Base-by-base conservation (phyloP, 257 asterid species). In the Solanum okadae region DNA sequence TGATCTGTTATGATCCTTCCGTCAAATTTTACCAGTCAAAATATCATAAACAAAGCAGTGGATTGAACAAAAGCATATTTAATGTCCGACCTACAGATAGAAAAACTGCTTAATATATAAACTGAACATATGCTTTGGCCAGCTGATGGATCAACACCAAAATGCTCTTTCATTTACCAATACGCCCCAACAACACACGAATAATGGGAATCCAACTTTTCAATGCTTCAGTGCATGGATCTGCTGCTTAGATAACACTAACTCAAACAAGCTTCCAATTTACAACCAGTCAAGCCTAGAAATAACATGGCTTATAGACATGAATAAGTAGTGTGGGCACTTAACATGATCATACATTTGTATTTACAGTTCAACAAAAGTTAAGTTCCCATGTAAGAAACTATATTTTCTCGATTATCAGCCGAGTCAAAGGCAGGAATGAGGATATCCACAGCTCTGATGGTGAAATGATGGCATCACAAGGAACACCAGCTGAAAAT, bases 301-400 rank as follows among this genome's bases (percentile, higher is more conserved):
- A 82, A 87, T 88, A 87, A 83, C 86, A 86, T 11, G 37, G 89
- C 81, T 91, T 86, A 87, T 44, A 59, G 31, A 78, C 83, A 87
- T 78, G 84, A 40, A 77, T n/a, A 77, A n/a, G 84, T 38, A 77
- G 61, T 77, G 61, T n/a, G 86, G 86, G 93, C 92, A 87, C 88
- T 70, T 89, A 91, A 93, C 90, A 88, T 92, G 90, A 90, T 90
- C 82, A 81, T 86, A 88, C 91, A 91, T 91, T 40, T 77, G 93
- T 90, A 93, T 95, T 89, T 91, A 95, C 95, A 94, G 91, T 91
- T 91, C 91, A 89, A 89, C 92, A 87, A 90, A 84, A 89, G 84
- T 89, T 87, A 90, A 61, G 84, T 91, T 87, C 86, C 92, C 90
- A 38, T 87, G 83, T 31, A 72, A 90, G 90, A 90, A 38, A 38